Percentiles rank a stretch among this genome's conserved stretches.
phyloP scores from a whole-genome alignment of 23 red algal genomes.

The Gracilaria caudata region DNA sequence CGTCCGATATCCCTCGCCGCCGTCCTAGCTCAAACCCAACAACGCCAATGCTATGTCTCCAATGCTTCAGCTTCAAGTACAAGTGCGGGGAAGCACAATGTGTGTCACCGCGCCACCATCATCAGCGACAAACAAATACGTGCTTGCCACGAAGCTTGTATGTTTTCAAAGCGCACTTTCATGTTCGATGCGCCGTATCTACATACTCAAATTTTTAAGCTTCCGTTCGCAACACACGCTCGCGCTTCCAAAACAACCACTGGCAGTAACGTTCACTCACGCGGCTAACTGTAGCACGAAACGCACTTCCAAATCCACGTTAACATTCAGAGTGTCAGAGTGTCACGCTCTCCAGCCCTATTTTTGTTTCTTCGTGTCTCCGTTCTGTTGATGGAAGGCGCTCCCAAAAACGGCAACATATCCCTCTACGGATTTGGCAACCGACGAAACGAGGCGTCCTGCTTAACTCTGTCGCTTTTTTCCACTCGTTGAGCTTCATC shows the following conservation, averaged over 20 bases:
- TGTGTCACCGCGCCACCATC: background rate
- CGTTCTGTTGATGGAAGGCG: too few relatives aligned
- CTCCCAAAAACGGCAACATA: too few relatives aligned
- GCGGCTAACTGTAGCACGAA: too few relatives aligned
- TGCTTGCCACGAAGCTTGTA: background rate
- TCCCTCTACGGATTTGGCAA: constrained; percentile 41
- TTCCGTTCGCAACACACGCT: background rate
- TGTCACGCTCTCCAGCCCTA: too few relatives aligned
- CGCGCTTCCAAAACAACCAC: too few relatives aligned
- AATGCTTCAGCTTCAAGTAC: background rate
- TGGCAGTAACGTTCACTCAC: too few relatives aligned
- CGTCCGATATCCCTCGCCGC: too few relatives aligned
- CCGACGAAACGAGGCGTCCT: constrained; percentile 66
- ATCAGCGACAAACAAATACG: background rate
- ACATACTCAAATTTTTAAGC: background rate
- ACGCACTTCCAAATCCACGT: too few relatives aligned
- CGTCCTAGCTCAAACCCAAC: too few relatives aligned
- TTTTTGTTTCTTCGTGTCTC: too few relatives aligned
- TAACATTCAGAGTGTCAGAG: too few relatives aligned
- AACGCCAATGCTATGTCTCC: background rate
- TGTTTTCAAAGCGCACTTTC: background rate
- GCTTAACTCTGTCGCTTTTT: constrained; percentile 74
- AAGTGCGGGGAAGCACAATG: background rate
- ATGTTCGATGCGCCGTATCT: background rate
- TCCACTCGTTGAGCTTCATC: constrained; percentile 89